Percentiles rank a stretch among this genome's conserved stretches.
Conservation (phyloP, 352 stramenopile genomes). For the Phytophthora fragariae region DNA sequence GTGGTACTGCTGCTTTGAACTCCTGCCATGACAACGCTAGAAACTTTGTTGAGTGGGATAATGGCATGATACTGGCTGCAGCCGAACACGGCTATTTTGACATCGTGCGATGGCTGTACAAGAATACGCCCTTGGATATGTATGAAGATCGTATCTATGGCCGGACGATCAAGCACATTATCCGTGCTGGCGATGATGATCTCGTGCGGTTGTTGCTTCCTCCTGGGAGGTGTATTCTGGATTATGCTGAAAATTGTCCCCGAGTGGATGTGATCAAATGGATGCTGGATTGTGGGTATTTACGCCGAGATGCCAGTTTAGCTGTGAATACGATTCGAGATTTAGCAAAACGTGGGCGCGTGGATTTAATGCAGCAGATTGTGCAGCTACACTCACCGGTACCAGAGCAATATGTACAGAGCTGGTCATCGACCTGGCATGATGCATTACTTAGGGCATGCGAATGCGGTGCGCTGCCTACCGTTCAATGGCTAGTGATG, state of each 20-base stretch:
- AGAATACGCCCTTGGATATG: no score
- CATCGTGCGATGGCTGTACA: no score
- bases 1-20: neutral
- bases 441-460: conserved; percentile 2
- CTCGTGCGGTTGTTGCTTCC: no score
- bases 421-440: neutral
- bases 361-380: conserved; percentile 27
- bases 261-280: conserved; percentile 13
- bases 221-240: conserved; percentile 1
- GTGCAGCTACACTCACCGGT: conserved; percentile 1
- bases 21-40: no score
- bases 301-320: neutral
- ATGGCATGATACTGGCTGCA: no score
- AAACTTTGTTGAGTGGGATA: no score
- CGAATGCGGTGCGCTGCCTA: neutral
- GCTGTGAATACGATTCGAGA: conserved; percentile 8
- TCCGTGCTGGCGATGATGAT: no score
- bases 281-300: conserved; percentile 22
- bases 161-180: no score
- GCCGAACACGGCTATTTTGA: no score
- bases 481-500: conserved; percentile 11
- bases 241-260: neutral
- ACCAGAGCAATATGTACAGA: neutral
- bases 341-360: neutral
- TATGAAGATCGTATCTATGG: no score